A percentile compares a stretch with the other conserved stretches of the same genome.
Evolutionary conservation across 306 rosid species (phyloP).

Genomic region (Cicer pinnatifidum): DNA sequence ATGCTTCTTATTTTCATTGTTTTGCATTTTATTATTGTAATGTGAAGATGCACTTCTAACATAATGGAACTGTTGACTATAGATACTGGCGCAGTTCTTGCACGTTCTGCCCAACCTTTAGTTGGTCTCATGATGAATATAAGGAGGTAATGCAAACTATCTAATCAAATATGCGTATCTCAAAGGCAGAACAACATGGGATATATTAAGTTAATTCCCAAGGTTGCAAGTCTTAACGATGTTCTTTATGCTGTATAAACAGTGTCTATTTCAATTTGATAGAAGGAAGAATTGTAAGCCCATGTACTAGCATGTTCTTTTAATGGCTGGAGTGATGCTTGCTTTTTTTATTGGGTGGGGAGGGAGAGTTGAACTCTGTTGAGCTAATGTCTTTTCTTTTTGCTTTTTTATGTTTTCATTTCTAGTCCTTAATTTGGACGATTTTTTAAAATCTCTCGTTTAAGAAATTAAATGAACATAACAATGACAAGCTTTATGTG

Average conservation of each 20-base stretch:
- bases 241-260: conserved; percentile 25
- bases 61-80: conserved; percentile 41
- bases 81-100: conserved; percentile 97
- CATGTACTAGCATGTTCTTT: not conserved
- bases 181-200: conserved; percentile 25
- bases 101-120: conserved; percentile 97
- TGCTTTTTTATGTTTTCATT: not conserved
- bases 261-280: conserved; percentile 12
- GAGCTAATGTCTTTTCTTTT: conserved; percentile 21
- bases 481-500: conserved; percentile 32
- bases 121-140: conserved; percentile 97
- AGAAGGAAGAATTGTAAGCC: conserved; percentile 7
- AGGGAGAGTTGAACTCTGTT: not conserved
- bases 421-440: conserved; percentile 12
- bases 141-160: conserved; percentile 76
- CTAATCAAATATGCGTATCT: conserved; percentile 36
- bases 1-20: conserved; percentile 35
- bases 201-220: conserved; percentile 19
- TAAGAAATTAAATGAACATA: conserved; percentile 25
- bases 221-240: conserved; percentile 19
- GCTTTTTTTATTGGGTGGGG: conserved; percentile 7
- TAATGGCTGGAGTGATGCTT: conserved; percentile 7
- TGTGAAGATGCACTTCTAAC: conserved; percentile 35
- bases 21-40: conserved; percentile 41
- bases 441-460: conserved; percentile 7